Evolutionary conservation across 1,139 yeast genomes (phyloP).

Genomic region (Lizanozyma gosingica): DNA sequence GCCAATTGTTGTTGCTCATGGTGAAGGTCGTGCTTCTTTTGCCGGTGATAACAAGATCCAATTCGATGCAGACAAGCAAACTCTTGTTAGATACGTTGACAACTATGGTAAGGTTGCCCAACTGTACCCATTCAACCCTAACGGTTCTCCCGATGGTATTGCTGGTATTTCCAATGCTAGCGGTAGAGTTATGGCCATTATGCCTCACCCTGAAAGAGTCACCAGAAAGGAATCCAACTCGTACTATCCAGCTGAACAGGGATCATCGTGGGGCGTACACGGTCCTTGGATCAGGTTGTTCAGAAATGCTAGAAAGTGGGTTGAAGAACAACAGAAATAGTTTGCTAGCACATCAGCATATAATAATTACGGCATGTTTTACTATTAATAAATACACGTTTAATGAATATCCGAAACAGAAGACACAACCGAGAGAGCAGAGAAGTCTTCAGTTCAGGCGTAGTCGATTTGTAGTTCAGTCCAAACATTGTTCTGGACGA

Average conservation of each 20-base stretch:
- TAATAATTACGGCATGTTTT: not conserved
- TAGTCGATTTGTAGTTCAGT: no score
- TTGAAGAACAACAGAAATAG: conserved; percentile 28
- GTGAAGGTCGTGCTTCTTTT: conserved; percentile 92
- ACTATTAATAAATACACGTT: not conserved
- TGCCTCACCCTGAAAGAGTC: conserved; percentile 99
- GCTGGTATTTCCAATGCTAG: conserved; percentile 86
- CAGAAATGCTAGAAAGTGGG: conserved; percentile 94
- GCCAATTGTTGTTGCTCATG: conserved; percentile 98
- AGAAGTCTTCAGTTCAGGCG: no score
- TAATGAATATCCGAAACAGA: no score
- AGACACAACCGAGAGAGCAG: no score
- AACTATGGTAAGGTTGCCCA: conserved; percentile 81
- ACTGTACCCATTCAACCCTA: conserved; percentile 88
- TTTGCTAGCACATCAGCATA: not conserved
- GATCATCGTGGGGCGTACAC: conserved; percentile 55
- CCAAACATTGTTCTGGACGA: no score
- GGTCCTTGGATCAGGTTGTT: conserved; percentile 97
- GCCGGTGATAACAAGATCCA: conserved; percentile 31
- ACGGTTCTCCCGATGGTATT: conserved; percentile 90
- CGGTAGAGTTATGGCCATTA: conserved; percentile 95
- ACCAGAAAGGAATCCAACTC: conserved; percentile 82
- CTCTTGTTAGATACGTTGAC: conserved; percentile 74
- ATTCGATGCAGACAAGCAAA: conserved; percentile 43
- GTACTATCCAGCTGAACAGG: conserved; percentile 73